Evolutionary conservation across 352 stramenopile species (phyloP), one percentile per base, ranked within the genome.

Genomic region (Thraustotheca clavata): DNA sequence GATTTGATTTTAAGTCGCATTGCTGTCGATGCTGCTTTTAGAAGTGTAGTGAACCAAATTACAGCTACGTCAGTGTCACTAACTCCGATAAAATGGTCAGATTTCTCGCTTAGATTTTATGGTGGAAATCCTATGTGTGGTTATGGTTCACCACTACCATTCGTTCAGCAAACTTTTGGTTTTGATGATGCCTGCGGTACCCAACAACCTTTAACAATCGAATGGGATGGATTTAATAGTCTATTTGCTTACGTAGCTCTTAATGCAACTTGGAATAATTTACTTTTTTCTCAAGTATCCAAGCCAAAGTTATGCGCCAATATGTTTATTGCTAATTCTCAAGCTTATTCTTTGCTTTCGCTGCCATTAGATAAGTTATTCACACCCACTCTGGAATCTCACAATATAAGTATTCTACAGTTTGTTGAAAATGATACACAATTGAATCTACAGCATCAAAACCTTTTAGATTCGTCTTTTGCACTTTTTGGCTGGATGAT

Each of bases 401-500:
- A 18, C 16, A 16, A 20, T 20, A 20, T 43, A 16, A 20, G 38
- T 16, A 16, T 43, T 16, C 38, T 43, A 18, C 43, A 50, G 14
- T 12, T 50, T 6, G 43, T 50, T 6, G 6, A 6, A 6, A 50
- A 50, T 29, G 6, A 14, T 6, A 33, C 43, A 6, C 22, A 14
- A 6, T 22, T 50, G 43, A 14, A 22, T 12, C 33, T 50, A 29
- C 6, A 50, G 43, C 27, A 33, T 12, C 43, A 50, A 14, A 22
- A 6, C 22, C 43, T 50, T 6, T 29, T 50, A 29, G 43, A 39
- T 14, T 18, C 29, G 4, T 5, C 31, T 8, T 61, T 12, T 9
- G 33, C 11, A n/a, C 9, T 54, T 9, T 65, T 65, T 65, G 57
- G 57, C 11, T 65, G 57, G 57, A 54, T 54, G 26, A n/a, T n/a